Conservation (phyloP, 2,329 filamentous ascomycete species). For the Colletotrichum filicis region DNA sequence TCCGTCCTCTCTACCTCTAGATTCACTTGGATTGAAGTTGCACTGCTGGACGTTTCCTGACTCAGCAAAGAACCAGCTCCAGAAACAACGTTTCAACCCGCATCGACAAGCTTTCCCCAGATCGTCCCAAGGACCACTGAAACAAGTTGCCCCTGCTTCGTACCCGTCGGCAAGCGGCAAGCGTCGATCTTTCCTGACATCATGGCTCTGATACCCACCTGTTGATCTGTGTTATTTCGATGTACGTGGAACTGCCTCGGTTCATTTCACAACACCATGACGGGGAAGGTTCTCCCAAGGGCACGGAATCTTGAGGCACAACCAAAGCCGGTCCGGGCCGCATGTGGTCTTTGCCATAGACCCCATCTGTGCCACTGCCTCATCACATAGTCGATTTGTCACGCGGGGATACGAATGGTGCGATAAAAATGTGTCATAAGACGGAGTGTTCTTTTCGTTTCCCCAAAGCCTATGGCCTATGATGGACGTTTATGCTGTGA, state of each 20-base stretch:
- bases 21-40: too few relatives aligned
- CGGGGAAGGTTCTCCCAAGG: too few relatives aligned
- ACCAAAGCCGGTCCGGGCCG: too few relatives aligned
- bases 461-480: slow-evolving; percentile 1
- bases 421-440: not conserved
- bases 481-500: slow-evolving; percentile 21
- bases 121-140: not conserved
- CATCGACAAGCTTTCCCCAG: not conserved
- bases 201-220: not conserved
- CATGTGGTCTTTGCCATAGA: too few relatives aligned
- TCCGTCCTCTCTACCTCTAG: too few relatives aligned
- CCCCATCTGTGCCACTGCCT: not conserved
- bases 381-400: not conserved
- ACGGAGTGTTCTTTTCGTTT: not conserved
- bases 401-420: not conserved
- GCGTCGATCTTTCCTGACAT: not conserved
- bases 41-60: not conserved
- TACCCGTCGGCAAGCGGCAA: not conserved
- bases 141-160: not conserved
- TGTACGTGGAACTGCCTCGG: not conserved
- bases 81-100: slow-evolving; percentile 9
- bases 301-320: too few relatives aligned
- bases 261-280: too few relatives aligned
- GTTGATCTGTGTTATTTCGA: not conserved
- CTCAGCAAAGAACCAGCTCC: not conserved